Conservation (phyloP, 306 rosid genomes). For the Ormosia emarginata region DNA sequence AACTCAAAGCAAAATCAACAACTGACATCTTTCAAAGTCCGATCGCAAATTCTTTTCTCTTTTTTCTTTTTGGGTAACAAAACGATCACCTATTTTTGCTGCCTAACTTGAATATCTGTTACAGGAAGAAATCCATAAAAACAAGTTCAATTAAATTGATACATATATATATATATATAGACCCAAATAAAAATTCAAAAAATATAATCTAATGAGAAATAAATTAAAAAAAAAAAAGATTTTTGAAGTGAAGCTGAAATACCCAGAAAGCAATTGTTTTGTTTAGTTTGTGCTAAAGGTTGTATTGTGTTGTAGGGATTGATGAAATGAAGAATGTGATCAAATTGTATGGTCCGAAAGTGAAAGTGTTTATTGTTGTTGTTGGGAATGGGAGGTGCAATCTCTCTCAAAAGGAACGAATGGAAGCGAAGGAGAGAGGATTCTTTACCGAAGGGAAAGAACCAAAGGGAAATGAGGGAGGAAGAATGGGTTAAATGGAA, state of each 20-base stretch:
- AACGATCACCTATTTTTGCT: neutral
- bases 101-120: neutral
- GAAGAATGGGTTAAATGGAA: conserved; percentile 39
- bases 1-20: conserved; percentile 46
- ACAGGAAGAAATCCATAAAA: neutral
- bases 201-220: neutral
- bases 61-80: neutral
- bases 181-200: neutral
- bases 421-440: conserved; percentile 53
- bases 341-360: neutral
- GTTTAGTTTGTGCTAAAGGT: no score
- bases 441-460: conserved; percentile 65
- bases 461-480: conserved; percentile 42
- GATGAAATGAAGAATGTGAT: no score
- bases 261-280: neutral
- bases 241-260: neutral
- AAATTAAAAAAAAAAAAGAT: no score
- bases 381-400: neutral
- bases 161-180: no score
- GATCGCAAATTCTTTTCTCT: conserved; percentile 4
- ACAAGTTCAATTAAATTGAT: no score
- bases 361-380: neutral
- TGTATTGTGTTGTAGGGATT: neutral
- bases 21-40: conserved; percentile 51
- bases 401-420: conserved; percentile 37